Conservation (phyloP, 2,329 filamentous ascomycete species). For the Mycogone perniciosa region DNA sequence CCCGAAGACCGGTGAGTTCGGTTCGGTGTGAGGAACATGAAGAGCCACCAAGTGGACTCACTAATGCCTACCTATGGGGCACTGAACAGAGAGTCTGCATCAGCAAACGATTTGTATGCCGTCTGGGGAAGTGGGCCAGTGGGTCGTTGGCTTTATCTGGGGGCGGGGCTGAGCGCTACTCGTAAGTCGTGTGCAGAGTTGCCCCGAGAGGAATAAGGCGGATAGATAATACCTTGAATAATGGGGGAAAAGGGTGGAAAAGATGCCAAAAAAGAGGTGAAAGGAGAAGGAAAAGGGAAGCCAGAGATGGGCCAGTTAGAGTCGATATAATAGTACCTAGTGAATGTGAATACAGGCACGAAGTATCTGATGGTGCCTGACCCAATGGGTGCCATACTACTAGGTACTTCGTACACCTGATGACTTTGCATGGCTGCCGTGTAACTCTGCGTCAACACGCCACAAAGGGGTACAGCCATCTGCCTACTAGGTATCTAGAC, state of each 20-base stretch:
- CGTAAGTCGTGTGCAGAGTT: background rate
- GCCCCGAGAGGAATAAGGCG: background rate
- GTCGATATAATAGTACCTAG: background rate
- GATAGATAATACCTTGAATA: background rate
- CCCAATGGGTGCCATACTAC: background rate
- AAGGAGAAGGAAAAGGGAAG: background rate
- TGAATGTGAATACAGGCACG: background rate
- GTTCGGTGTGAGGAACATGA: too few species aligned
- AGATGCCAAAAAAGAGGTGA: background rate
- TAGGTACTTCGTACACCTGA: too few species aligned
- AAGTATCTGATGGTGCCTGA: background rate
- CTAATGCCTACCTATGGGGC: too few species aligned
- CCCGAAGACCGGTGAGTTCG: too few species aligned
- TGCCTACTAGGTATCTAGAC: background rate
- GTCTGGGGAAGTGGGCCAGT: conserved; percentile 15
- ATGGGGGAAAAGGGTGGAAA: background rate
- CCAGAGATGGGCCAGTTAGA: conserved; percentile 1
- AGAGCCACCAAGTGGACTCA: too few species aligned
- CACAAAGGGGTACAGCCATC: background rate
- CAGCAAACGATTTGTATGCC: conserved; percentile 10
- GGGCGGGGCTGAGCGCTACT: conserved; percentile 7
- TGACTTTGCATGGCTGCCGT: background rate
- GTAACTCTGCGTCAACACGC: background rate
- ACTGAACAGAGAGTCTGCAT: too few species aligned
- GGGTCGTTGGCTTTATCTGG: conserved; percentile 9